Evolutionary conservation across 768 basidiomycete species (phyloP), one percentile per base, ranked within the genome.

Genomic region (Pseudohyphozyma bogoriensis): DNA sequence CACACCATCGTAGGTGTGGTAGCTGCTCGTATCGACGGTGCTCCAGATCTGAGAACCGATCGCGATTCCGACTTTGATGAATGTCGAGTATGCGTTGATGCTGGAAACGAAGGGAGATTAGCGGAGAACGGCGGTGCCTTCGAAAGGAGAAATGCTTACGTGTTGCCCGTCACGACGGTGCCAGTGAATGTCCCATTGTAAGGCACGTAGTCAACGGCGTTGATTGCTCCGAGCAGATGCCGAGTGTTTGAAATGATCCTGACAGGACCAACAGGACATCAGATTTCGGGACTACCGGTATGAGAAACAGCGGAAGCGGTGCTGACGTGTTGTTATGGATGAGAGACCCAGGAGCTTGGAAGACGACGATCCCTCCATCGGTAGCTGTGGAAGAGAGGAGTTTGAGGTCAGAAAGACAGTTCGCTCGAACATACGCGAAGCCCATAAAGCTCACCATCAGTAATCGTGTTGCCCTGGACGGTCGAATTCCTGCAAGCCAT

Each of bases 51-150:
- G 5, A 32, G 4, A 20, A 18, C 5, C 29, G 11, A 42, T 13
- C 4, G 65, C 68, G 42, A 71, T 64, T 9, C 68, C 69, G 44
- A 69, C 50, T 51, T 71, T 72, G 55, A 70, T 66, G 60, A 70
- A 63, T 51, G 60, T 60, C 7, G 51, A 56, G 26, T 56, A 59
- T 40, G n/a, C n/a, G n/a, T n/a, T n/a, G n/a, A n/a, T n/a, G n/a
- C n/a, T n/a, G n/a, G 60, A 40, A 26, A 24, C 32, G 31, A 4
- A 29, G 8, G 11, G 55, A 39, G 24, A 24, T 3, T 16, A 72
- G 63, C 11, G 70, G 70, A 39, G 69, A 49, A 54, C 70, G 71
- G 52, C 65, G 60, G 70, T 64, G 46, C 60, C 58, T 5, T 51
- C 55, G 24, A 46, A 60, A 65, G 24, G 49, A 32, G 46, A 72